These are phyloP conservation scores for Aspergillus glaucus DNA, from an alignment of 2,329 filamentous ascomycete species.

Conservation along the genomic window DNA sequence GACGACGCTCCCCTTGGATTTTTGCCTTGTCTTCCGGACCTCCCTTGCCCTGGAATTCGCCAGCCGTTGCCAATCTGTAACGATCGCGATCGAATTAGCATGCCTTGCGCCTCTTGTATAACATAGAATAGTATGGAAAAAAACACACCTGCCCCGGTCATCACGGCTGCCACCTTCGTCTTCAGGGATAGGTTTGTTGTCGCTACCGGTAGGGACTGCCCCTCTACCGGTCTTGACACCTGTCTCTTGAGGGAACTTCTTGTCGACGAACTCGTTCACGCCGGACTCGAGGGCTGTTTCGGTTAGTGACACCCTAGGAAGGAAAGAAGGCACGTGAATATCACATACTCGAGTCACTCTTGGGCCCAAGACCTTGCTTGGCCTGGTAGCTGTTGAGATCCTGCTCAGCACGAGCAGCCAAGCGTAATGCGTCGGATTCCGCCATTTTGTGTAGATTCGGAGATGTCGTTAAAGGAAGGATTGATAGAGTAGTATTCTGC, in stretches of 20 bases:
- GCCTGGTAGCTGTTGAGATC: constrained; percentile 37
- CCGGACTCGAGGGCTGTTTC: constrained; percentile 29
- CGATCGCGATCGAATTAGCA: constrained; percentile 1
- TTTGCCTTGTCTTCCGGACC: constrained; percentile 32
- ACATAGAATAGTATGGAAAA: not conserved
- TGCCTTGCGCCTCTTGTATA: not conserved
- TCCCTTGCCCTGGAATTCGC: constrained; percentile 29
- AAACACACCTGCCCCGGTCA: constrained; percentile 30
- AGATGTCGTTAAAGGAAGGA: not conserved
- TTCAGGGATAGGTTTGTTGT: constrained; percentile 35
- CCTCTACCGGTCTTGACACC: constrained; percentile 33
- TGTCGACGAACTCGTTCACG: constrained; percentile 33
- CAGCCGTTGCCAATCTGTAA: constrained; percentile 27
- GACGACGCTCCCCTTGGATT: constrained; percentile 18
- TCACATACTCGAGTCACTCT: constrained; percentile 35
- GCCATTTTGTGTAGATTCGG: constrained; percentile 10
- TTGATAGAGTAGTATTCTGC: not conserved
- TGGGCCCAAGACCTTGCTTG: constrained; percentile 32
- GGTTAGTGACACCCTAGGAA: constrained; percentile 1
- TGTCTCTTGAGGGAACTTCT: constrained; percentile 29
- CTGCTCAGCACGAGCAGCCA: constrained; percentile 30
- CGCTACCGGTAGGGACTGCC: constrained; percentile 28
- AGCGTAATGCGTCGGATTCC: constrained; percentile 18
- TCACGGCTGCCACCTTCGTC: constrained; percentile 37
- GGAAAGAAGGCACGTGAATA: not conserved